Conservation (phyloP, 2,329 filamentous ascomycete species). For the Trichoderma sp. region DNA sequence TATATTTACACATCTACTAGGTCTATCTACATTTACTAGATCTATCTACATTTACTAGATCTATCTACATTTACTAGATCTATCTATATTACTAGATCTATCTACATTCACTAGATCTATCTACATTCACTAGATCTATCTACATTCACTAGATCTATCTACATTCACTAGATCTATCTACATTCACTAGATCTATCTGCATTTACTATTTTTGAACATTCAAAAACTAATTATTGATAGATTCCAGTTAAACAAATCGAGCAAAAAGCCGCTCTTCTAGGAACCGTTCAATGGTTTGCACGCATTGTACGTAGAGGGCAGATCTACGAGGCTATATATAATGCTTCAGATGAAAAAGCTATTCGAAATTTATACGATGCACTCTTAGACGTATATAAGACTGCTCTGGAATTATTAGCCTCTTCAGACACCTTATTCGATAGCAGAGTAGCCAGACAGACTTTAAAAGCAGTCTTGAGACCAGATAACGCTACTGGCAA, state of each 20-base stretch:
- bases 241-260: background rate
- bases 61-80: background rate
- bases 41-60: background rate
- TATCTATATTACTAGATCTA: no score
- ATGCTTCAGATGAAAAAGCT: background rate
- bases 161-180: no score
- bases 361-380: background rate
- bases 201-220: no score
- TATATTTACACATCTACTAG: background rate
- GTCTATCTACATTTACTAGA: background rate
- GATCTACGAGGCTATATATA: background rate
- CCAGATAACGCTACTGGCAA: background rate
- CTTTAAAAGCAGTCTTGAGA: background rate
- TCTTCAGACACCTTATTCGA: background rate
- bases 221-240: background rate
- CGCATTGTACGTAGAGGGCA: conserved; percentile 8
- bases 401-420: background rate
- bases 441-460: background rate
- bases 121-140: background rate
- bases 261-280: background rate
- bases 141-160: background rate
- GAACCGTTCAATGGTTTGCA: background rate
- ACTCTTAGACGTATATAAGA: background rate
- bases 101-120: no score
- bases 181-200: background rate